A percentile compares a stretch with the other conserved stretches of the same genome.
These are phyloP conservation scores for Chlamydomonas sp. DNA, from an alignment of 139 green algal species.

Conservation along the genomic window DNA sequence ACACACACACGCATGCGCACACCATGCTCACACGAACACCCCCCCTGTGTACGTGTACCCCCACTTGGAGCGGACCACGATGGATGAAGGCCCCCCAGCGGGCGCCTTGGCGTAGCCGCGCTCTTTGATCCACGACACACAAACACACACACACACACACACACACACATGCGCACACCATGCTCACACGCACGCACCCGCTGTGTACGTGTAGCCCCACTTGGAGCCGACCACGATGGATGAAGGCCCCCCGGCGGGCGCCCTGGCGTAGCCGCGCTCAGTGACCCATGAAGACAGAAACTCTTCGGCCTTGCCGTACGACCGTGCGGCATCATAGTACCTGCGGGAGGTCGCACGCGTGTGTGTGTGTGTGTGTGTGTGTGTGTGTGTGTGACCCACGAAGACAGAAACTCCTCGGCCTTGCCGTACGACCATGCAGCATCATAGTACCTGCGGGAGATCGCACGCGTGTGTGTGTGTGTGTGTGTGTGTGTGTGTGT, in stretches of 20 bases:
- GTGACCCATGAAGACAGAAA: constrained; percentile 46
- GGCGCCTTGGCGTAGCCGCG: constrained; percentile 7
- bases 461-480: too few species aligned
- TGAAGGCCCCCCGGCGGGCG: not conserved
- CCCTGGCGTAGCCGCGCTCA: constrained; percentile 1
- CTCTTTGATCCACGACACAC: constrained; percentile 35
- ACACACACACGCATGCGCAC: too few species aligned
- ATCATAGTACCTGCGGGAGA: constrained; percentile 39
- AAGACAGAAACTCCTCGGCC: constrained; percentile 46
- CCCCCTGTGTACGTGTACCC: constrained; percentile 11
- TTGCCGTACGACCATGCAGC: constrained; percentile 37
- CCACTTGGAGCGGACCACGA: constrained; percentile 10
- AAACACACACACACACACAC: too few species aligned
- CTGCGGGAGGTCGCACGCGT: too few species aligned
- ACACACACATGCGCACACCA: too few species aligned
- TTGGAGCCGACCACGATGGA: constrained; percentile 8
- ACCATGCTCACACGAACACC: not conserved
- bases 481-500: too few species aligned
- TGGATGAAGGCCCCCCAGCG: not conserved
- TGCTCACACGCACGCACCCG: constrained; percentile 1
- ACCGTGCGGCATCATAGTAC: constrained; percentile 42
- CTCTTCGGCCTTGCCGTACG: constrained; percentile 45
- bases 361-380: constrained; percentile 5
- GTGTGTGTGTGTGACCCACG: constrained; percentile 45
- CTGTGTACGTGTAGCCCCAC: constrained; percentile 13